phyloP scores from a whole-genome alignment of 2,329 filamentous ascomycete species.

The Fonsecaea pedrosoi region DNA sequence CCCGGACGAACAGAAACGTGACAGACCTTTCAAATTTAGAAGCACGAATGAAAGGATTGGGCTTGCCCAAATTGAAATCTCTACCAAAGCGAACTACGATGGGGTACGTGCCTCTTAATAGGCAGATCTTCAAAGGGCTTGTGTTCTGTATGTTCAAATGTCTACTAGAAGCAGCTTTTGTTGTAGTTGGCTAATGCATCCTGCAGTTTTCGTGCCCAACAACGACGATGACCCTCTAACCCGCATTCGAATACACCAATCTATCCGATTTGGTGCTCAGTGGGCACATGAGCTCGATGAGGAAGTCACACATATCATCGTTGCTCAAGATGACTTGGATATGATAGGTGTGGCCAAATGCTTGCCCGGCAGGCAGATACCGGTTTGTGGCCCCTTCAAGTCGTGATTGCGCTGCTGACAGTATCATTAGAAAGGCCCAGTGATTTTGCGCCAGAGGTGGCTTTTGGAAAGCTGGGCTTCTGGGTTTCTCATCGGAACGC shows the following conservation, averaged over 20 bases:
- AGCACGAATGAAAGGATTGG: constrained; percentile 52
- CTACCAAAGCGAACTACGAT: constrained; percentile 29
- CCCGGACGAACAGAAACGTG: constrained; percentile 8
- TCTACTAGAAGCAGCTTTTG: background rate
- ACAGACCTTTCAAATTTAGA: constrained; percentile 29
- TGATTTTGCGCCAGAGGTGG: constrained; percentile 68
- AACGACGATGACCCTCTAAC: constrained; percentile 73
- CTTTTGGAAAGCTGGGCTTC: constrained; percentile 71
- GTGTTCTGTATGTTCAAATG: constrained; percentile 59
- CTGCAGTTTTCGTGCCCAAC: constrained; percentile 77
- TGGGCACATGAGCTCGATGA: constrained; percentile 67
- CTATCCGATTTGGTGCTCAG: constrained; percentile 74
- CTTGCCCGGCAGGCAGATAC: constrained; percentile 37
- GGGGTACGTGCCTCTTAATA: constrained; percentile 55
- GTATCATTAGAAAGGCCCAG: constrained; percentile 8
- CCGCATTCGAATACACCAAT: constrained; percentile 74
- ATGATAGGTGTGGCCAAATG: constrained; percentile 25
- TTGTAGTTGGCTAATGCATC: constrained; percentile 10
- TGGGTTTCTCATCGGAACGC: constrained; percentile 63
- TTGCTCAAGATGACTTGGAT: constrained; percentile 64
- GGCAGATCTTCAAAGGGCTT: constrained; percentile 67
- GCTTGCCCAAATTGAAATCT: constrained; percentile 4
- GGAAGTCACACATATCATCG: constrained; percentile 61
- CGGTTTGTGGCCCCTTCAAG: constrained; percentile 48
- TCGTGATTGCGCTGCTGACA: constrained; percentile 7